These are phyloP conservation scores for Ophiostoma sp. DNA, from an alignment of 2,329 filamentous ascomycete species.

Conservation along the genomic window DNA sequence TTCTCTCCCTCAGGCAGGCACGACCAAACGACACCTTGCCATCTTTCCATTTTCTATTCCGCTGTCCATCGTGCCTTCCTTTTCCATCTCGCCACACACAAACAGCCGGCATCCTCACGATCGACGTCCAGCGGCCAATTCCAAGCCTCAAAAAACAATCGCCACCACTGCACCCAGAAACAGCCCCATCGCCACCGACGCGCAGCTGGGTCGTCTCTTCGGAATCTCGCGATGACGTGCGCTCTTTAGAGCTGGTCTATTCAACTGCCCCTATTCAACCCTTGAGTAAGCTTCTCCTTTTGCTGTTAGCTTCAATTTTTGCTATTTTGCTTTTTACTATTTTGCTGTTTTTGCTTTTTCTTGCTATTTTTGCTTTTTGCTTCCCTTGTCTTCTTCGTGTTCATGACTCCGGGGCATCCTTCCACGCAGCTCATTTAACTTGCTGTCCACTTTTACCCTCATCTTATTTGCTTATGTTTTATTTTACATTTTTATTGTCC, in stretches of 20 bases:
- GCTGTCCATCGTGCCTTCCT: neutral
- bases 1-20: constrained; percentile 13
- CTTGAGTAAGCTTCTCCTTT: neutral
- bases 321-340: constrained; percentile 11
- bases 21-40: constrained; percentile 9
- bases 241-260: constrained; percentile 19
- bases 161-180: neutral
- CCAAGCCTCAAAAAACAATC: neutral
- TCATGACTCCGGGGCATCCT: constrained; percentile 12
- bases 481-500: constrained; percentile 17
- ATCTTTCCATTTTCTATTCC: neutral
- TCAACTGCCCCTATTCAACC: neutral
- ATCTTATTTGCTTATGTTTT: neutral
- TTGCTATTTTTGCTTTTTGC: constrained; percentile 6
- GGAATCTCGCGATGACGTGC: constrained; percentile 23
- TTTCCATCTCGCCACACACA: neutral
- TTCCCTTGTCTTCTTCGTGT: neutral
- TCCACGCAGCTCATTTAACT: constrained; percentile 22
- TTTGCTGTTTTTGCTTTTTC: neutral
- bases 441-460: constrained; percentile 22
- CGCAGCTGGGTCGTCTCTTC: neutral
- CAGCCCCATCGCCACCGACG: neutral
- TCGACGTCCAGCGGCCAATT: neutral
- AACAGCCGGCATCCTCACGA: neutral
- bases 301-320: constrained; percentile 5